A percentile compares a stretch with the other conserved stretches of the same genome.
Conservation (phyloP, 495 filamentous ascomycete genomes). For the Peziza echinospora region DNA sequence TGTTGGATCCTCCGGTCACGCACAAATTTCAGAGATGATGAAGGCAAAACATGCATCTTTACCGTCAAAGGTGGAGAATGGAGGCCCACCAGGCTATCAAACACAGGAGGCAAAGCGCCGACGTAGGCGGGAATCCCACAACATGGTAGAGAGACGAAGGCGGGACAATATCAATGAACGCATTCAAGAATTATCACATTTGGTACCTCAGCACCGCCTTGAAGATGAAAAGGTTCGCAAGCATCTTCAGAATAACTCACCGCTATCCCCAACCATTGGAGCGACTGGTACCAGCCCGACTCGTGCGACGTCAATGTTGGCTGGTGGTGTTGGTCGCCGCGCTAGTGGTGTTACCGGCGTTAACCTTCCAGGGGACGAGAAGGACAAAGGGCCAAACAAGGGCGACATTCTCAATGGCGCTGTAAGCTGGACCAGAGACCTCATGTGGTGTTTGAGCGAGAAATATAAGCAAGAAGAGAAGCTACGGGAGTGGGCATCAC, state of each 20-base stretch:
- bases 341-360: conserved; percentile 45
- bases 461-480: conserved; percentile 79
- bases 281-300: conserved; percentile 36
- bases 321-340: conserved; percentile 60
- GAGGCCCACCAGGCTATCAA: conserved; percentile 29
- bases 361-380: conserved; percentile 79
- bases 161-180: conserved; percentile 97
- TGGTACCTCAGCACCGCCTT: conserved; percentile 77
- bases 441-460: conserved; percentile 85
- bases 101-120: conserved; percentile 84
- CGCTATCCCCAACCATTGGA: conserved; percentile 57
- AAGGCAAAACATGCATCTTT: conserved; percentile 50
- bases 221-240: conserved; percentile 96
- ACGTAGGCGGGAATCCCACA: conserved; percentile 80
- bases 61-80: conserved; percentile 44
- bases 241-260: conserved; percentile 72
- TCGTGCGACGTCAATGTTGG: conserved; percentile 74
- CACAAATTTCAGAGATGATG: conserved; percentile 47
- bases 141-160: conserved; percentile 80
- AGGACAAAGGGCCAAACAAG: conserved; percentile 97
- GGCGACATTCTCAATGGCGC: conserved; percentile 95
- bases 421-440: conserved; percentile 85
- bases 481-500: conserved; percentile 47
- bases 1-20: conserved; percentile 30
- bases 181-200: conserved; percentile 83